phyloP scores from a whole-genome alignment of 495 filamentous ascomycete species.

The Talaromyces ruber region DNA sequence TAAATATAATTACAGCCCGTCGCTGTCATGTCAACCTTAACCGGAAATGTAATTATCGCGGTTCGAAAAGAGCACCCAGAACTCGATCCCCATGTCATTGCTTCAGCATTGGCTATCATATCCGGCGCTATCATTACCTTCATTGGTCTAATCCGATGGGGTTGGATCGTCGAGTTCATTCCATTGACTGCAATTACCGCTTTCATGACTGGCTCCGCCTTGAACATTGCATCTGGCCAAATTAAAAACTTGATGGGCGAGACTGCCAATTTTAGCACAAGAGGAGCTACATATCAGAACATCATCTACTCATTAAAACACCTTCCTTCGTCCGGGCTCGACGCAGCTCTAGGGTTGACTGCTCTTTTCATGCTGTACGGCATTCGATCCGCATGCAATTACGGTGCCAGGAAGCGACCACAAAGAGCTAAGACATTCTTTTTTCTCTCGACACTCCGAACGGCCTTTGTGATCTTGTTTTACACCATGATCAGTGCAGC shows the following conservation, averaged over 20 bases:
- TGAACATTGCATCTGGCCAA: conserved; percentile 89
- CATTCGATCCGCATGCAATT: conserved; percentile 64
- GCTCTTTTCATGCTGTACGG: conserved; percentile 76
- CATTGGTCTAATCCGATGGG: conserved; percentile 70
- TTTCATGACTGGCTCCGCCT: conserved; percentile 96
- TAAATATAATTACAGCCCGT: conserved; percentile 59
- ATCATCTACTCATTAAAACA: conserved; percentile 82
- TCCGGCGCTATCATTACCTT: conserved; percentile 73
- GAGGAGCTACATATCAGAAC: conserved; percentile 72
- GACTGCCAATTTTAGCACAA: conserved; percentile 56
- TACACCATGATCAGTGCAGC: conserved; percentile 91
- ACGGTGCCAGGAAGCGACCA: conserved; percentile 59
- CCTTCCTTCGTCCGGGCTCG: conserved; percentile 55
- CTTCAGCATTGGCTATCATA: conserved; percentile 73
- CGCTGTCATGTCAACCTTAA: conserved; percentile 88
- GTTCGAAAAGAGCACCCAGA: conserved; percentile 50
- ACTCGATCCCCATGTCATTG: conserved; percentile 52
- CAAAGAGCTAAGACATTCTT: conserved; percentile 69
- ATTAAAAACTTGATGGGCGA: conserved; percentile 81
- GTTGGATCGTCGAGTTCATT: conserved; percentile 95
- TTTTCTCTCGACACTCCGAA: conserved; percentile 81
- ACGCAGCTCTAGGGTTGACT: conserved; percentile 86
- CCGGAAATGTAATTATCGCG: conserved; percentile 66
- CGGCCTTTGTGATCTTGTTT: conserved; percentile 85
- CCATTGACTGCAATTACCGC: conserved; percentile 84